Base-by-base conservation (phyloP, 805 yeast genomes). In the Candida incommunis region DNA sequence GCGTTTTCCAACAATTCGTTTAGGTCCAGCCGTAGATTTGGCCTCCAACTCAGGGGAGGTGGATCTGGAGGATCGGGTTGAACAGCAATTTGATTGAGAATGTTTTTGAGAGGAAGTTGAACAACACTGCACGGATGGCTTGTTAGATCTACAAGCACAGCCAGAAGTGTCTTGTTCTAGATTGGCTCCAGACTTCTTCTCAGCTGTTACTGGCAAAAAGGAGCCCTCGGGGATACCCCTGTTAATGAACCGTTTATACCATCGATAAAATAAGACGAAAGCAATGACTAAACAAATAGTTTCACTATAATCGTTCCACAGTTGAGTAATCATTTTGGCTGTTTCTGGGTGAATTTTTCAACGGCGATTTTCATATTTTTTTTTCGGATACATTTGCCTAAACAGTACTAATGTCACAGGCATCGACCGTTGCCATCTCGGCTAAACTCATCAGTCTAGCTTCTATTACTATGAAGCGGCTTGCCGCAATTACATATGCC, bases 141-240 rank as follows among this genome's bases (percentile, higher is more conserved):
- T 31, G 11, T 25, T 25, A n/a, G 35, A 37, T 35, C 5, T 3
- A 27, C 9, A 9, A 23, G 43, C 16, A 40, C 20, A 5, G 50
- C 45, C 2, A 53, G 50, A 43, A 51, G 45, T 25, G n/a, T n/a
- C n/a, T n/a, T n/a, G n/a, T n/a, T n/a, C n/a, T n/a, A n/a, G n/a
- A n/a, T n/a, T n/a, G 37, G 50, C 54, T 3, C 48, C 48, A 1
- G 54, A 51, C 46, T 43, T 15, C 3, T 48, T 35, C 3, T 43
- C 43, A n/a, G 43, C 25, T 15, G 22, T 23, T 4, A 23, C 27
- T 4, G 41, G 41, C 23, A 37, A 37, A 37, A 22, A 18, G 9
- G 41, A 5, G 4, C 21, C 24, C 41, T 18, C 4, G 4, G 41
- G 23, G n/a, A 37, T 22, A 20, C 23, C 23, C 5, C 18, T 7